Evolutionary conservation across 2,329 filamentous ascomycete genomes (phyloP).

Genomic region (Colletotrichum theobromicola): DNA sequence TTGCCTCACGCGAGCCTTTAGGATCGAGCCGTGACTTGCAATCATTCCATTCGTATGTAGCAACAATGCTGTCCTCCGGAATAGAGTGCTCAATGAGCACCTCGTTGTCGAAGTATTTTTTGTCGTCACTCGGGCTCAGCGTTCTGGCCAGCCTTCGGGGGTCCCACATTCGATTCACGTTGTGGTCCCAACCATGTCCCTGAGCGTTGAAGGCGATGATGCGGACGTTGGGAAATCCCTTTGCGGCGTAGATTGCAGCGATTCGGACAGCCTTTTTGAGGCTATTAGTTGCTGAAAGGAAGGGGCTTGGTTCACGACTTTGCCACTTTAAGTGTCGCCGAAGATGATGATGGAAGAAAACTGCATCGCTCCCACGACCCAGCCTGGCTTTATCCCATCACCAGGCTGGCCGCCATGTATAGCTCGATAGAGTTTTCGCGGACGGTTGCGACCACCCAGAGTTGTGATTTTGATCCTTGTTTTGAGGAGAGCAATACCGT

Average conservation of each 20-base stretch:
- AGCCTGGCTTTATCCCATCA: background rate
- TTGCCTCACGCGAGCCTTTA: accelerated
- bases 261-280: background rate
- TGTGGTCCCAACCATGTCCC: background rate
- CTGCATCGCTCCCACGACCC: background rate
- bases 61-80: background rate
- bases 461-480: background rate
- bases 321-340: background rate
- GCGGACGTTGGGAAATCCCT: background rate
- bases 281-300: background rate
- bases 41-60: background rate
- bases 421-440: background rate
- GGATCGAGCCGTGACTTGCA: background rate
- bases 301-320: background rate
- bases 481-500: background rate
- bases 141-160: background rate
- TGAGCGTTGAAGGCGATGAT: background rate
- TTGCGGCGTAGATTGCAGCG: background rate
- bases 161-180: background rate
- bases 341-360: background rate
- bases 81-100: background rate
- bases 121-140: background rate
- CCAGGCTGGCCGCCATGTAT: background rate
- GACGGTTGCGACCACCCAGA: background rate
- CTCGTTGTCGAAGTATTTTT: background rate